These are phyloP conservation scores for Erysimum cheiri DNA, from an alignment of 441 rosid species.

Conservation along the genomic window DNA sequence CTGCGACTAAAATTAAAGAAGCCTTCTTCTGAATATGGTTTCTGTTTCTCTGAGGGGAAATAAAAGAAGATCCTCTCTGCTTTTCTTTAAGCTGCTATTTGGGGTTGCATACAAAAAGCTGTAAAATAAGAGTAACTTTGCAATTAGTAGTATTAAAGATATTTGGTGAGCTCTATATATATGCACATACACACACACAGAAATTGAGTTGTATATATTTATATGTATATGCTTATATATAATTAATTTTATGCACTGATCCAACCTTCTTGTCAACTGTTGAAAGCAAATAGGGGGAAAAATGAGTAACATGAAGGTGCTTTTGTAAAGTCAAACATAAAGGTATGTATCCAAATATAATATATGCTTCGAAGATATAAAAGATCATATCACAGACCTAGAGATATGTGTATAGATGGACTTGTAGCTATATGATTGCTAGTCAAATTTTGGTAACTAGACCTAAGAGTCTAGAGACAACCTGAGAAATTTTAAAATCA, in stretches of 20 bases:
- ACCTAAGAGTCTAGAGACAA: slow-evolving; percentile 40
- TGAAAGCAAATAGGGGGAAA: slow-evolving; percentile 31
- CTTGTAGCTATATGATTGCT: slow-evolving; percentile 40
- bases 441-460: slow-evolving; percentile 35
- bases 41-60: slow-evolving; percentile 34
- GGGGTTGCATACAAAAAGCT: slow-evolving; percentile 36
- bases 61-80: slow-evolving; percentile 42
- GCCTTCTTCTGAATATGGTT: slow-evolving; percentile 30
- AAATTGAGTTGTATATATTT: no score
- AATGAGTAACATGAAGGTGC: slow-evolving; percentile 31
- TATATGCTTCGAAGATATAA: slow-evolving; percentile 27
- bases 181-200: slow-evolving; percentile 1
- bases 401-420: slow-evolving; percentile 20
- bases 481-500: slow-evolving; percentile 27
- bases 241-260: slow-evolving; percentile 25
- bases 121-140: slow-evolving; percentile 32
- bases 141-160: slow-evolving; percentile 31
- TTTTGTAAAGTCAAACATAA: slow-evolving; percentile 44
- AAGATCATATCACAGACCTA: slow-evolving; percentile 36
- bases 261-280: slow-evolving; percentile 45
- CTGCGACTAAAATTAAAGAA: slow-evolving; percentile 23
- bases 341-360: slow-evolving; percentile 39
- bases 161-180: slow-evolving; percentile 21
- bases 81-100: slow-evolving; percentile 37
- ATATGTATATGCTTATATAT: background rate